These are phyloP conservation scores for Alternaria incomplexa DNA, from an alignment of 2,329 filamentous ascomycete genomes.

Conservation along the genomic window DNA sequence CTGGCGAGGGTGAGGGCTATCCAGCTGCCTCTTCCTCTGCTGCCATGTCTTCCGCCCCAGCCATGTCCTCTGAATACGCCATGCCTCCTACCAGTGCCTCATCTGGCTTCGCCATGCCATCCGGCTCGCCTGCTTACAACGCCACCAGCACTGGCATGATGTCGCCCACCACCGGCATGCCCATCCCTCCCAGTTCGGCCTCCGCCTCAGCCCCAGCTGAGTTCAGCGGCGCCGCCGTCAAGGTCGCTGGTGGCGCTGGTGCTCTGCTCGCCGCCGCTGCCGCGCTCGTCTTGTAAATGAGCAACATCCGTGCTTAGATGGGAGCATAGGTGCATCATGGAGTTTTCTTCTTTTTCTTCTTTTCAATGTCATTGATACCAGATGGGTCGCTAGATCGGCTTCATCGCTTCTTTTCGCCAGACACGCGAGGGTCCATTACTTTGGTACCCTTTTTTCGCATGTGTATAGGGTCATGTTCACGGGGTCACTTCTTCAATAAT, in stretches of 20 bases:
- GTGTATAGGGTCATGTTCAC: constrained; percentile 1
- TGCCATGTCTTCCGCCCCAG: neutral
- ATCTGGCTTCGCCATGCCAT: constrained; percentile 14
- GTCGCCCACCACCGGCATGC: constrained; percentile 23
- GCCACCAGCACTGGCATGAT: constrained; percentile 5
- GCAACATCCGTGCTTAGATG: neutral
- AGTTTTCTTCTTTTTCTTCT: constrained; percentile 12
- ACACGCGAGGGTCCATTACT: neutral
- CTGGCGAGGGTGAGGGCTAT: constrained; percentile 56
- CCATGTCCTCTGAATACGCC: constrained; percentile 1
- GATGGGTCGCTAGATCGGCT: constrained; percentile 6
- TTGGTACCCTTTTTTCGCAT: constrained; percentile 1
- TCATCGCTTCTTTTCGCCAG: neutral
- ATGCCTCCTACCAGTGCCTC: constrained; percentile 7
- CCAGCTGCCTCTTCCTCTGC: neutral
- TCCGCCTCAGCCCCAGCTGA: constrained; percentile 17
- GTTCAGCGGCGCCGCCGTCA: constrained; percentile 26
- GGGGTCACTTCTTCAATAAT: neutral
- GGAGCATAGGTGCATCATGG: constrained; percentile 16
- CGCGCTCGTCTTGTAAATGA: constrained; percentile 33
- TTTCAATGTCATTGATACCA: constrained; percentile 27
- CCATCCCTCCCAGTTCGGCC: constrained; percentile 19
- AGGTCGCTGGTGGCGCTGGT: constrained; percentile 28
- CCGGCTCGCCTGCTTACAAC: constrained; percentile 22
- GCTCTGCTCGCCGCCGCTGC: constrained; percentile 31